Base-by-base conservation (phyloP, 1,284 basidiomycete genomes). In the Neonothopanus nambi region DNA sequence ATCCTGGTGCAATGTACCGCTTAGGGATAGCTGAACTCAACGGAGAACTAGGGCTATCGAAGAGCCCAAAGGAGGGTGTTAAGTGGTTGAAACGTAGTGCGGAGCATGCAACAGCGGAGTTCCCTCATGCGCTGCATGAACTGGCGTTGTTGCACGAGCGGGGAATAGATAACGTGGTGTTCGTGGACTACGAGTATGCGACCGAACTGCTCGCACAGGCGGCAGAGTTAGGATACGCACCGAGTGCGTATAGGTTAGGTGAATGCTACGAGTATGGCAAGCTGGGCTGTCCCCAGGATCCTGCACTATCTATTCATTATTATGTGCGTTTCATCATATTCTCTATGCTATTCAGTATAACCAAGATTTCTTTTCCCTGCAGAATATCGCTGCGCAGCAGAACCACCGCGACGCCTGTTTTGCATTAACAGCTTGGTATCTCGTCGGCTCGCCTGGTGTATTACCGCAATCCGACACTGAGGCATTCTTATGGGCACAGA, bases 231-330 rank as follows among this genome's bases (percentile, higher is more conserved):
- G 95, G 95, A 11, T 98, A 98, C 71, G 94, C 96, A 6, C 94
- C 96, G 2, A 94, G 91, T 64, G 96, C 96, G 41, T 95, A 96
- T 75, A 88, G 95, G 62, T 76, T 99, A 53, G 96, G 96, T 41
- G 96, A 99, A 73, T 98, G 96, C 72, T 99, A 99, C 71, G 96
- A 99, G 76, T 99, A 98, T 72, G 97, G 96, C 38, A 95, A 95
- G 77, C 91, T 98, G 87, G 95, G 94, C 13, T 99, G 96, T 65
- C 96, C 96, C n/a, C 91, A 95, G 67, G 96, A 99, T 69, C 85
- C 95, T 1, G 96, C 97, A 17, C 78, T 99, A 54, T 95, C 92
- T 46, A 99, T 99, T 65, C 96, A 99, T 74, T 99, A 98, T 74
- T 99, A 99, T 72, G 94, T 95, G 69, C 67, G 90, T 70, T 24